These are phyloP conservation scores for Marchantia polymorpha DNA, from an alignment of 225 moss, liverwort and hornwort genomes.

Conservation along the genomic window DNA sequence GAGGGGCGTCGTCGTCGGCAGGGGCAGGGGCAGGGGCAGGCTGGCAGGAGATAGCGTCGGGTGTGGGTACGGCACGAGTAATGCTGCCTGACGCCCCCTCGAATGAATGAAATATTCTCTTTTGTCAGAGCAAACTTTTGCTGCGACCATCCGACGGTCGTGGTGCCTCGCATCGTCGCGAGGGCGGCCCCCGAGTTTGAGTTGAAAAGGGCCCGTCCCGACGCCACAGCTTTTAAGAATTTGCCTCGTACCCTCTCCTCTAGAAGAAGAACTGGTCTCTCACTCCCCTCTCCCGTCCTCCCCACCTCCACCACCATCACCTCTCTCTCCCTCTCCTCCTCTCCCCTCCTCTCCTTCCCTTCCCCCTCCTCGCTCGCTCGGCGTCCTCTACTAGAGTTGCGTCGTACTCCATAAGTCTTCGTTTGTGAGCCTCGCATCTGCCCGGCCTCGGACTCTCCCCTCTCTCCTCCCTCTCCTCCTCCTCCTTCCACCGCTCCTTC, in stretches of 20 bases:
- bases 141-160: slow-evolving; percentile 23
- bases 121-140: slow-evolving; percentile 14
- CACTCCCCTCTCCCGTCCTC: neutral
- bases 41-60: slow-evolving; percentile 19
- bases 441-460: neutral
- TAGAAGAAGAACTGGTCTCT: neutral
- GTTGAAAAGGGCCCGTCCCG: slow-evolving; percentile 24
- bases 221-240: slow-evolving; percentile 24
- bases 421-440: neutral
- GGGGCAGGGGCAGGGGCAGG: neutral
- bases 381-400: neutral
- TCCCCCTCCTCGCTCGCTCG: neutral
- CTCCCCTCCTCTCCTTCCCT: neutral
- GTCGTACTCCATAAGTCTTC: neutral
- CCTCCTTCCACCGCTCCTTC: neutral
- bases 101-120: slow-evolving; percentile 18
- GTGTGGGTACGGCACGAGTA: slow-evolving; percentile 15
- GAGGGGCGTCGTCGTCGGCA: neutral
- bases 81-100: slow-evolving; percentile 5
- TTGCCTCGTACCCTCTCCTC: slow-evolving; percentile 9
- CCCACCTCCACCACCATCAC: too few species aligned
- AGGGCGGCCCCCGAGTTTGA: neutral
- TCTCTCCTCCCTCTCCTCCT: neutral
- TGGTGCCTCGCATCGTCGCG: slow-evolving; percentile 9
- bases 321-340: neutral